phyloP scores from a whole-genome alignment of 139 green algal genomes.

The Closterium sp. region DNA sequence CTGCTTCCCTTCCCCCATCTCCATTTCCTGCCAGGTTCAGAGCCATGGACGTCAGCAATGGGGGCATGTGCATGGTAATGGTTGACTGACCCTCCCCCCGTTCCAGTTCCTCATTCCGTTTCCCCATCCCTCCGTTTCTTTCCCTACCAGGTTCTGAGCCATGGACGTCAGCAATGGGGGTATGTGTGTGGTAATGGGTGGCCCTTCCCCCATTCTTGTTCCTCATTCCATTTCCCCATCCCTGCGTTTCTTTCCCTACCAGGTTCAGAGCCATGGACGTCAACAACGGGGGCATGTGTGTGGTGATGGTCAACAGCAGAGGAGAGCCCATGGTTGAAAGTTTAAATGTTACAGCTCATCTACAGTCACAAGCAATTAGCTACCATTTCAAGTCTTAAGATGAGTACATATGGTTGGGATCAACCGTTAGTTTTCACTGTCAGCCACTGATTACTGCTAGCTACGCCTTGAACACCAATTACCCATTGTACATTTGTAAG shows the following conservation, averaged over 20 bases:
- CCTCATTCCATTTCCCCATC: too few relatives aligned
- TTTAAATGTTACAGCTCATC: conserved; percentile 68
- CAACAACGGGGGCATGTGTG: conserved; percentile 65
- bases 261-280: conserved; percentile 70
- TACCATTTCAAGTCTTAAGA: conserved; percentile 42
- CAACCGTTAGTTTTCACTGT: not conserved
- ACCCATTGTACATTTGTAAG: too few relatives aligned
- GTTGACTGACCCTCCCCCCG: too few relatives aligned
- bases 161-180: conserved; percentile 72
- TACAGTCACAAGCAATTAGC: conserved; percentile 50
- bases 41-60: conserved; percentile 69
- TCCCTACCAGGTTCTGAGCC: conserved; percentile 57
- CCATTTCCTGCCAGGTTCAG: conserved; percentile 53
- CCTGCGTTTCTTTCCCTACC: too few relatives aligned
- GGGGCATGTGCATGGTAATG: conserved; percentile 55
- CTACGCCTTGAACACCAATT: not conserved
- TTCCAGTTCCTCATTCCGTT: too few relatives aligned
- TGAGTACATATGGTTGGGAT: too few relatives aligned
- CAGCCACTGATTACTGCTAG: not conserved
- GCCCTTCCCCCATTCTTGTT: too few relatives aligned
- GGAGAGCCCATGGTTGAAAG: conserved; percentile 63
- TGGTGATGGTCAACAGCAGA: conserved; percentile 60
- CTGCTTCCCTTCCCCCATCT: too few relatives aligned
- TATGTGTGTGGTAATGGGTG: too few relatives aligned
- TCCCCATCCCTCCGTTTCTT: too few relatives aligned